phyloP scores from a whole-genome alignment of 1,139 yeast genomes.

The Debaryomycetaceae sp. region DNA sequence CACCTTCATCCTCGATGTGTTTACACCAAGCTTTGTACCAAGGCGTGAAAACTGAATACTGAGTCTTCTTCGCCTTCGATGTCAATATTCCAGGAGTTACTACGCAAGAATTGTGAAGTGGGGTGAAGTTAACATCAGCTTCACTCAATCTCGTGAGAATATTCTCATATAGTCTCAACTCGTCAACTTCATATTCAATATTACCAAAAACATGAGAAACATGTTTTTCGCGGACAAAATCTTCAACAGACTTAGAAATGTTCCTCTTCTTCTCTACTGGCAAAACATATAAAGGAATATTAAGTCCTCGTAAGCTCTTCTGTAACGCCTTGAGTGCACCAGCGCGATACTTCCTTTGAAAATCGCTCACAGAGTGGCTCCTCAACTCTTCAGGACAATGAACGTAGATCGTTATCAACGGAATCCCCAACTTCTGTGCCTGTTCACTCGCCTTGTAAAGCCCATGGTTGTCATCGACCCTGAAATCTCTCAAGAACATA shows the following conservation, averaged over 20 bases:
- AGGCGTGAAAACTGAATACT: slow-evolving; percentile 51
- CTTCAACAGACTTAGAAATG: slow-evolving; percentile 17
- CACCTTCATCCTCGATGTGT: slow-evolving; percentile 14
- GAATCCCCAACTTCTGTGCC: slow-evolving; percentile 20
- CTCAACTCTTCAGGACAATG: slow-evolving; percentile 36
- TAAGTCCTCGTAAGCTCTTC: slow-evolving; percentile 22
- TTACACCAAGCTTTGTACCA: slow-evolving; percentile 50
- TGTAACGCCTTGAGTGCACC: slow-evolving; percentile 29
- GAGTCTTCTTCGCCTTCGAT: slow-evolving; percentile 42
- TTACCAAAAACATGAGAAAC: slow-evolving; percentile 37
- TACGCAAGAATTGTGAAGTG: slow-evolving; percentile 47
- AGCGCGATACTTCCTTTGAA: slow-evolving; percentile 37
- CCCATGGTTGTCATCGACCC: slow-evolving; percentile 39
- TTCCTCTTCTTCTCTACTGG: slow-evolving; percentile 25
- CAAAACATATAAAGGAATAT: slow-evolving; percentile 40
- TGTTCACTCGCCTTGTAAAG: slow-evolving; percentile 30
- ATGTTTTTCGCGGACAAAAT: slow-evolving; percentile 21
- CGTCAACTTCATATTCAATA: slow-evolving; percentile 52
- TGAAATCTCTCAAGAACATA: slow-evolving; percentile 43
- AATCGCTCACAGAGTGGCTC: slow-evolving; percentile 41
- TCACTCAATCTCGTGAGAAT: slow-evolving; percentile 16
- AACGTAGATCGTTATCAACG: slow-evolving; percentile 37
- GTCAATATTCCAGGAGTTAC: slow-evolving; percentile 42
- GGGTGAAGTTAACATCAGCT: slow-evolving; percentile 18
- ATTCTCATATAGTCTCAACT: slow-evolving; percentile 34